These are phyloP conservation scores for Epichloe sp. DNA, from an alignment of 2,329 filamentous ascomycete genomes.

Conservation along the genomic window DNA sequence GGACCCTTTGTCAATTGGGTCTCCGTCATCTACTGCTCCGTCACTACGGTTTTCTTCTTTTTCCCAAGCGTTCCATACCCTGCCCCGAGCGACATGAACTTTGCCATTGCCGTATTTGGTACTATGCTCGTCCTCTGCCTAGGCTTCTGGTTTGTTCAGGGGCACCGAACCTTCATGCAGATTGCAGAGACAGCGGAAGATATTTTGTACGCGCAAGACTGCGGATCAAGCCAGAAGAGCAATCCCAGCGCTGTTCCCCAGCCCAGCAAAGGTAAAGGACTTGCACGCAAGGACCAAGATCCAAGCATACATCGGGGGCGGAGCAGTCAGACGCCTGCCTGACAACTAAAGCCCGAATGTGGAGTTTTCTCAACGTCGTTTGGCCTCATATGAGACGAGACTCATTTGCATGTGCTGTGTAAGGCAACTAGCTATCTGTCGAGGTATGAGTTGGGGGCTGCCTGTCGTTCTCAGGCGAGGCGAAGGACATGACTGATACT, in stretches of 20 bases:
- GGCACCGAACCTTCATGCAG: slow-evolving; percentile 19
- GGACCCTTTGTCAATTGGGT: slow-evolving; percentile 33
- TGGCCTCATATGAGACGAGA: not conserved
- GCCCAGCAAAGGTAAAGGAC: not conserved
- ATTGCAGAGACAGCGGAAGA: slow-evolving; percentile 8
- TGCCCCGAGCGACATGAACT: slow-evolving; percentile 38
- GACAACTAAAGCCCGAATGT: not conserved
- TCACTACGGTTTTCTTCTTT: slow-evolving; percentile 43
- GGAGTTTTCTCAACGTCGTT: not conserved
- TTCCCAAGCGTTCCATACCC: slow-evolving; percentile 33
- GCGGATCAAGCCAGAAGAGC: not conserved
- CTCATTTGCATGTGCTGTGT: no score
- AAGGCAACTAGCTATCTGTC: no score
- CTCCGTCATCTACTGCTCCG: slow-evolving; percentile 35
- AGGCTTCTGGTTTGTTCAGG: slow-evolving; percentile 37
- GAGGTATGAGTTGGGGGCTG: no score
- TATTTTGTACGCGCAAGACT: slow-evolving; percentile 8
- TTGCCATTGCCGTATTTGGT: slow-evolving; percentile 42
- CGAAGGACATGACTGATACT: not conserved
- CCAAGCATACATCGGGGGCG: not conserved
- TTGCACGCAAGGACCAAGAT: not conserved
- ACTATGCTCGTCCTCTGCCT: slow-evolving; percentile 38
- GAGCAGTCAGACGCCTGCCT: not conserved
- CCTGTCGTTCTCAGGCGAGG: no score
- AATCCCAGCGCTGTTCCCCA: not conserved